A percentile compares a stretch with the other conserved stretches of the same genome.
phyloP scores from a whole-genome alignment of 2,329 filamentous ascomycete species.

The Neobulgaria alba region DNA sequence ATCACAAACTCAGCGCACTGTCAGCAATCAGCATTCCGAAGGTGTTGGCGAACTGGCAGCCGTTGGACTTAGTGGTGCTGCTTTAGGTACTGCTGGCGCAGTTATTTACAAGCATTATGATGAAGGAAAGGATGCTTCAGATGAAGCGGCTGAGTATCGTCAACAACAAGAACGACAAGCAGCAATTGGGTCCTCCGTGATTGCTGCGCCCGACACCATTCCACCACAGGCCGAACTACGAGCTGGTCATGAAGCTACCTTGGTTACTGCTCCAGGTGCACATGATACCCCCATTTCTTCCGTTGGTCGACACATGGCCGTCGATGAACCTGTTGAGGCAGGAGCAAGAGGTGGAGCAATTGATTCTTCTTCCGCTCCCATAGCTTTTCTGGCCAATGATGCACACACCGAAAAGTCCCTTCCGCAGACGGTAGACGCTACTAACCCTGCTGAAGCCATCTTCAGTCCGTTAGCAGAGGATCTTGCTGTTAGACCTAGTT shows the following conservation, averaged over 20 bases:
- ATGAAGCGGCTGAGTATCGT: constrained; percentile 4
- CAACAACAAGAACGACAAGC: constrained; percentile 15
- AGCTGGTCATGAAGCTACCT: constrained; percentile 12
- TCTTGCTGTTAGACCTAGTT: constrained; percentile 14
- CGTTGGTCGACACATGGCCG: constrained; percentile 12
- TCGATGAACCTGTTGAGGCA: too few relatives aligned
- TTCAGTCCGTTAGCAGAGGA: constrained; percentile 12
- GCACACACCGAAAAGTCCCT: background rate
- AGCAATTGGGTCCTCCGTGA: constrained; percentile 17
- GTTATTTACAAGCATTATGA: constrained; percentile 17
- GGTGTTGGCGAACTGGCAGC: constrained; percentile 9
- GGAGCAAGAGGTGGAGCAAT: too few relatives aligned
- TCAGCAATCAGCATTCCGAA: constrained; percentile 4
- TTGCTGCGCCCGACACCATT: constrained; percentile 21
- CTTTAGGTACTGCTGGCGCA: constrained; percentile 12
- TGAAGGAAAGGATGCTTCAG: constrained; percentile 7
- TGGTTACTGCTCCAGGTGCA: constrained; percentile 11
- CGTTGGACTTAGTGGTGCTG: constrained; percentile 18
- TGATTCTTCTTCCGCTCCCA: constrained; percentile 9
- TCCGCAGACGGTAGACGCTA: background rate
- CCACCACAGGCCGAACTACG: constrained; percentile 10
- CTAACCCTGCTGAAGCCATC: constrained; percentile 6
- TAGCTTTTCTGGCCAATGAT: constrained; percentile 1
- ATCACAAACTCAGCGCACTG: too few relatives aligned
- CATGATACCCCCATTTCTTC: constrained; percentile 1